A percentile compares a stretch with the other conserved stretches of the same genome.
Evolutionary conservation across 2,329 filamentous ascomycete species (phyloP).

Genomic region (Aspergillus ochraceus): DNA sequence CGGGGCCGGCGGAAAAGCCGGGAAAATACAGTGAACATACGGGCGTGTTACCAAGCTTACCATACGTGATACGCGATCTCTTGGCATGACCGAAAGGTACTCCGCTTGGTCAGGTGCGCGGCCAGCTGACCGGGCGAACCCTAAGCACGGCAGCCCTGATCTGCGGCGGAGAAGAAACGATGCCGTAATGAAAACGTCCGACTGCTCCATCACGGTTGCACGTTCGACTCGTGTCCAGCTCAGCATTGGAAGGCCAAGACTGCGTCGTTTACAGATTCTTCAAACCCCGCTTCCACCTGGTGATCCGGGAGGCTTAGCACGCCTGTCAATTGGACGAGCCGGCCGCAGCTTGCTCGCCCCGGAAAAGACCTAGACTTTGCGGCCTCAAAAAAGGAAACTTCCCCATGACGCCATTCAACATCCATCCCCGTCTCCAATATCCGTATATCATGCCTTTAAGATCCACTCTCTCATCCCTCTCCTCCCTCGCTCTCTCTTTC

Average conservation of each 20-base stretch:
- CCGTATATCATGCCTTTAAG: constrained; percentile 11
- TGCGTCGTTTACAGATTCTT: constrained; percentile 9
- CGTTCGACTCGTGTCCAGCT: constrained; percentile 1
- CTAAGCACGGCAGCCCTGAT: neutral
- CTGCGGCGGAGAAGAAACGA: constrained; percentile 15
- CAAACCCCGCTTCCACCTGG: constrained; percentile 15
- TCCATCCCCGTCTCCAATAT: neutral
- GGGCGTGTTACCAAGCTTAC: too few relatives aligned
- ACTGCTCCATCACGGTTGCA: constrained; percentile 13
- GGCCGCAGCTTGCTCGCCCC: constrained; percentile 10
- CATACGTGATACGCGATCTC: too few relatives aligned
- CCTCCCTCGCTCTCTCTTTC: constrained; percentile 5
- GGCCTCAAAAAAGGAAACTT: constrained; percentile 9
- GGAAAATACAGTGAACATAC: too few relatives aligned
- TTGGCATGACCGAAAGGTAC: too few relatives aligned
- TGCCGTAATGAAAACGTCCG: constrained; percentile 24
- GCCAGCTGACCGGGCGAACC: constrained; percentile 1
- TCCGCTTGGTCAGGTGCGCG: neutral
- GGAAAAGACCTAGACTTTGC: neutral
- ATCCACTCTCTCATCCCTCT: constrained; percentile 3
- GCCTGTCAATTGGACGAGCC: neutral
- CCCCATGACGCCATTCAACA: constrained; percentile 13
- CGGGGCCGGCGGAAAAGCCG: neutral
- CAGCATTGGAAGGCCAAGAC: constrained; percentile 12
- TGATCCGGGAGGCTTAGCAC: neutral